Conservation (phyloP, 805 yeast genomes). For the Pichia deserticola region DNA sequence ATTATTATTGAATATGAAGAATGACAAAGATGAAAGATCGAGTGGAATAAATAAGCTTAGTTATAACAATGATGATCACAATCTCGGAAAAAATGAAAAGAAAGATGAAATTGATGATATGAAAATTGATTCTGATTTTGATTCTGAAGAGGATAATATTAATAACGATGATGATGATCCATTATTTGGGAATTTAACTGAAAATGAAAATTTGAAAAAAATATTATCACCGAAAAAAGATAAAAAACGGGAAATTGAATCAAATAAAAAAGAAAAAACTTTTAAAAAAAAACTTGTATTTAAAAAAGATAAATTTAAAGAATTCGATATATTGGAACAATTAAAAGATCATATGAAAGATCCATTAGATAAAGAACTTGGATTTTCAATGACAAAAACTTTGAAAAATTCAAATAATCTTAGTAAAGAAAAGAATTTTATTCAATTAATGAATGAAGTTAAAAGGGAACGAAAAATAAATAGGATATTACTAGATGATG, state of each 20-base stretch:
- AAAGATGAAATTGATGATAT: too few relatives aligned
- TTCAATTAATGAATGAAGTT: not conserved
- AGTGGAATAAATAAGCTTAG: too few relatives aligned
- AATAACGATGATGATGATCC: conserved; percentile 5
- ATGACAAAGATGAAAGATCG: too few relatives aligned
- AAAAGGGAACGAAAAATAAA: conserved; percentile 2
- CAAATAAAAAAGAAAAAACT: not conserved
- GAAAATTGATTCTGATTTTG: too few relatives aligned
- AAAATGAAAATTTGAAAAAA: not conserved
- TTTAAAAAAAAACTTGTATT: too few relatives aligned
- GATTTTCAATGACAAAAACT: conserved; percentile 3
- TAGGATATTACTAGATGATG: not conserved
- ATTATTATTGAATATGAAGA: too few relatives aligned
- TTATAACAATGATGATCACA: too few relatives aligned
- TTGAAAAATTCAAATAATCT: not conserved
- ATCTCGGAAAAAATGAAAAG: too few relatives aligned
- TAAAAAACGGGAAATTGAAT: not conserved
- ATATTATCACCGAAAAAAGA: conserved; percentile 4
- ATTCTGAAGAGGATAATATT: too few relatives aligned
- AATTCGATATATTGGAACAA: conserved; percentile 3
- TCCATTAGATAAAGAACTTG: conserved; percentile 8
- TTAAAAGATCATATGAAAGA: conserved; percentile 1
- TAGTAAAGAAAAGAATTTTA: not conserved
- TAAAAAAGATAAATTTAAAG: too few relatives aligned
- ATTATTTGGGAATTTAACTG: conserved; percentile 5